Evolutionary conservation across 1,139 yeast species (phyloP).

Genomic region (Saccharomyces hybrid): DNA sequence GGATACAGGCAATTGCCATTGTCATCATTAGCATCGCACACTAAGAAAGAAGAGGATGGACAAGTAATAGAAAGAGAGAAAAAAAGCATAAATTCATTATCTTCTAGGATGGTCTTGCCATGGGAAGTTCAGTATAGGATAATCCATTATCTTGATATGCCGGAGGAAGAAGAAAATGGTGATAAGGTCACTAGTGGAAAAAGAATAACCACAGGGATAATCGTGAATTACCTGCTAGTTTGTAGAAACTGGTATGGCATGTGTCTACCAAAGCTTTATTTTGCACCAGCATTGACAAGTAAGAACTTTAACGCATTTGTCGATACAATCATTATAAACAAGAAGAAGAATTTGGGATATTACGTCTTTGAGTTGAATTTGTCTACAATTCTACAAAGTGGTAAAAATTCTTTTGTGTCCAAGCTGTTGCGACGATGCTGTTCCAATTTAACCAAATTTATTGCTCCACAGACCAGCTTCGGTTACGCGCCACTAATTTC

Average conservation of each 20-base stretch:
- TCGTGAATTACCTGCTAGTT: slow-evolving; percentile 51
- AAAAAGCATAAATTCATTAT: neutral
- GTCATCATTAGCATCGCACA: neutral
- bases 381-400: slow-evolving; percentile 75
- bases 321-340: slow-evolving; percentile 47
- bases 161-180: neutral
- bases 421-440: slow-evolving; percentile 72
- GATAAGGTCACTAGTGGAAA: neutral
- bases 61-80: neutral
- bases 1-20: neutral
- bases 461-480: slow-evolving; percentile 93
- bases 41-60: neutral
- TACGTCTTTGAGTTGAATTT: slow-evolving; percentile 58
- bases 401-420: slow-evolving; percentile 89
- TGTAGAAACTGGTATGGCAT: slow-evolving; percentile 53
- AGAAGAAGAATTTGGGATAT: slow-evolving; percentile 31
- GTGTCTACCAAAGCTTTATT: slow-evolving; percentile 57
- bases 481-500: slow-evolving; percentile 84
- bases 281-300: slow-evolving; percentile 53
- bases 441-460: slow-evolving; percentile 51
- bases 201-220: slow-evolving; percentile 28
- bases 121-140: slow-evolving; percentile 52
- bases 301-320: slow-evolving; percentile 68
- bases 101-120: slow-evolving; percentile 27
- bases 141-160: slow-evolving; percentile 35